Percentiles rank a stretch among this genome's conserved stretches.
Conservation (phyloP, 129 eudicot species). For the Helianthus tuberosus region DNA sequence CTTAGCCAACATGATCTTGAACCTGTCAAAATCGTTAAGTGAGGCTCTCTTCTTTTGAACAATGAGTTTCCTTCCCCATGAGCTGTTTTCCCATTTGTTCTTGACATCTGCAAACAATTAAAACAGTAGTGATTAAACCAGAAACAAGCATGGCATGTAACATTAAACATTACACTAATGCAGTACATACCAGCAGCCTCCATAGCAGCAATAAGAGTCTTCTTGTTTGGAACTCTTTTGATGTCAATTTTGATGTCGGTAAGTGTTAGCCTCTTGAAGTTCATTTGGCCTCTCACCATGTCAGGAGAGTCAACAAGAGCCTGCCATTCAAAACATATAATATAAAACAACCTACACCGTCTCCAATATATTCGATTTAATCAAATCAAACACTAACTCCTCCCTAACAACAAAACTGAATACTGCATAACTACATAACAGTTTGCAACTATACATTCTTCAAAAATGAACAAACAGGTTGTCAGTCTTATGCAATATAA, state of each 20-base stretch:
- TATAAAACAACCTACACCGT: background rate
- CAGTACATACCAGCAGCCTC: slow-evolving; percentile 59
- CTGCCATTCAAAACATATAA: slow-evolving; percentile 12
- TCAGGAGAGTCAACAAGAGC: slow-evolving; percentile 82
- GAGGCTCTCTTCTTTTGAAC: slow-evolving; percentile 63
- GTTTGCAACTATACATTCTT: background rate
- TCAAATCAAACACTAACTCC: background rate
- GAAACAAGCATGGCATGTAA: background rate
- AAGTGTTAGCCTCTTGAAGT: slow-evolving; percentile 72
- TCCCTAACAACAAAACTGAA: background rate
- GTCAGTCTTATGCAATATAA: too few relatives aligned
- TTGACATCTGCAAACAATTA: slow-evolving; percentile 41
- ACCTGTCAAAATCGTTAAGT: slow-evolving; percentile 57
- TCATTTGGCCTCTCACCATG: slow-evolving; percentile 69
- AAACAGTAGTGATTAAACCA: background rate
- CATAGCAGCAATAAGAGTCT: slow-evolving; percentile 68
- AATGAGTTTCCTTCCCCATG: slow-evolving; percentile 66
- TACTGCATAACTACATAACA: background rate
- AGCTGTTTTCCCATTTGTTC: slow-evolving; percentile 62
- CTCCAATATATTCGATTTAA: background rate
- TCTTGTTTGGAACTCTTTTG: slow-evolving; percentile 73
- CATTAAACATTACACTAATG: background rate
- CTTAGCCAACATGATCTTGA: slow-evolving; percentile 65
- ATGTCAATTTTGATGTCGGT: slow-evolving; percentile 74
- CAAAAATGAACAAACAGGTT: background rate